Evolutionary conservation across 805 yeast species (phyloP).

Genomic region (Hanseniaspora lindneri): DNA sequence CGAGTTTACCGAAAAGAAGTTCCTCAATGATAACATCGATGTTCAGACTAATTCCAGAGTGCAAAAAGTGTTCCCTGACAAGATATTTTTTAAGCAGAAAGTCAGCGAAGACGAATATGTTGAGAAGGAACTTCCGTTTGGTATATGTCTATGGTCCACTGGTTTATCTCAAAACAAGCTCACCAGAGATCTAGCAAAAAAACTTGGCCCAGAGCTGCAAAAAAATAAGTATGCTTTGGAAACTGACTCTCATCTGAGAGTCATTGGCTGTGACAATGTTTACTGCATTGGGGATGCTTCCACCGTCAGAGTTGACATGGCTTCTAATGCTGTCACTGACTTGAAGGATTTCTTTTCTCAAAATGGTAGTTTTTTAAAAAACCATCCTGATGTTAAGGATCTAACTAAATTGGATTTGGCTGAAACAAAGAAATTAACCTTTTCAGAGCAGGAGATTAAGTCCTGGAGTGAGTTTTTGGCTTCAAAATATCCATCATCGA

Average conservation of each 20-base stretch:
- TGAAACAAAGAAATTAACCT: conserved; percentile 29
- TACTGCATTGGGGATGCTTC: conserved; percentile 67
- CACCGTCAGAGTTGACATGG: conserved; percentile 49
- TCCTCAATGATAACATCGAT: conserved; percentile 51
- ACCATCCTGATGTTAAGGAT: conserved; percentile 40
- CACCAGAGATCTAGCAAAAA: conserved; percentile 42
- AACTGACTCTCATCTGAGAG: conserved; percentile 61
- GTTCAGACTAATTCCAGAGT: conserved; percentile 56
- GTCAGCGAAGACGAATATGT: conserved; percentile 22
- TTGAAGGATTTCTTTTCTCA: conserved; percentile 26
- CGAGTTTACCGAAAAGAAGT: conserved; percentile 52
- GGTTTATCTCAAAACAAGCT: conserved; percentile 59
- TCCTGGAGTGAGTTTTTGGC: conserved; percentile 39
- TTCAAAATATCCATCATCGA: conserved; percentile 44
- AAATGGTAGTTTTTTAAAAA: conserved; percentile 31
- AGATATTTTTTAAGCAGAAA: conserved; percentile 47
- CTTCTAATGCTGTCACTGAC: conserved; percentile 43
- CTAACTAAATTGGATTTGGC: neutral
- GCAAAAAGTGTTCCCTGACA: conserved; percentile 42
- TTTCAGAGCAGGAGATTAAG: conserved; percentile 39
- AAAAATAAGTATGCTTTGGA: conserved; percentile 59
- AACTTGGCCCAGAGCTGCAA: conserved; percentile 38
- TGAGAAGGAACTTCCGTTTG: conserved; percentile 41
- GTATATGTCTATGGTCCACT: conserved; percentile 64
- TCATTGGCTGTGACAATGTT: conserved; percentile 57